phyloP scores from a whole-genome alignment of 371 early-diverging fungal genomes.

The Mycotypha africana region DNA sequence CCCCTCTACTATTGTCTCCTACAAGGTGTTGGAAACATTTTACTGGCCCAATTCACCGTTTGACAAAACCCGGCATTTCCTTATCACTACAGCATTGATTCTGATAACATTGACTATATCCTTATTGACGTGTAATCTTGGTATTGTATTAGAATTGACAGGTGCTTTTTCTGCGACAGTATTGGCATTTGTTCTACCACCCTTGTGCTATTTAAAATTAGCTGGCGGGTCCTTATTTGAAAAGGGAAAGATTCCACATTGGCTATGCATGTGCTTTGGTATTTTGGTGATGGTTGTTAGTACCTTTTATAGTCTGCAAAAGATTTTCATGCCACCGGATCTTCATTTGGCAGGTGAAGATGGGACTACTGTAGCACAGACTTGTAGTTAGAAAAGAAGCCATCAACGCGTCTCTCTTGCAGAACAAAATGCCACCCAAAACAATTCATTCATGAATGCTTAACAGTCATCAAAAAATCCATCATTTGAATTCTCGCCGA shows the following conservation, averaged over 20 bases:
- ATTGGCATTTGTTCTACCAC: slow-evolving; percentile 75
- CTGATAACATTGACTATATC: slow-evolving; percentile 52
- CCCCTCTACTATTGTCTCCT: too few relatives aligned
- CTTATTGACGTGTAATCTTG: slow-evolving; percentile 64
- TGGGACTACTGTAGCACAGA: not conserved
- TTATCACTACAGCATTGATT: slow-evolving; percentile 59
- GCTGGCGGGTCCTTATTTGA: slow-evolving; percentile 49
- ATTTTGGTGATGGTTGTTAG: slow-evolving; percentile 61
- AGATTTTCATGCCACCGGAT: slow-evolving; percentile 3
- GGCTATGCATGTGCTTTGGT: slow-evolving; percentile 63
- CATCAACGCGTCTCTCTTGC: too few relatives aligned
- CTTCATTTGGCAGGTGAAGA: not conserved
- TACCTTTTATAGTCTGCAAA: slow-evolving; percentile 47
- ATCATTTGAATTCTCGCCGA: too few relatives aligned
- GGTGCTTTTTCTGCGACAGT: slow-evolving; percentile 77
- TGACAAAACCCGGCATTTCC: slow-evolving; percentile 48
- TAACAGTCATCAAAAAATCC: too few relatives aligned
- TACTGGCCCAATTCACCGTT: slow-evolving; percentile 49
- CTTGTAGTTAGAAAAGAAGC: slow-evolving; percentile 2
- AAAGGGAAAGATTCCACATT: slow-evolving; percentile 52
- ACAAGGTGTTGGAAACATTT: slow-evolving; percentile 57
- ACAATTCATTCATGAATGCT: too few relatives aligned
- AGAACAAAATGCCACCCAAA: too few relatives aligned
- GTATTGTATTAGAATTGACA: slow-evolving; percentile 72
- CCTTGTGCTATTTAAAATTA: slow-evolving; percentile 62